A percentile compares a stretch with the other conserved stretches of the same genome.
phyloP scores from a whole-genome alignment of 192 early-diverging fungal genomes.

The Umbelopsis vinacea region DNA sequence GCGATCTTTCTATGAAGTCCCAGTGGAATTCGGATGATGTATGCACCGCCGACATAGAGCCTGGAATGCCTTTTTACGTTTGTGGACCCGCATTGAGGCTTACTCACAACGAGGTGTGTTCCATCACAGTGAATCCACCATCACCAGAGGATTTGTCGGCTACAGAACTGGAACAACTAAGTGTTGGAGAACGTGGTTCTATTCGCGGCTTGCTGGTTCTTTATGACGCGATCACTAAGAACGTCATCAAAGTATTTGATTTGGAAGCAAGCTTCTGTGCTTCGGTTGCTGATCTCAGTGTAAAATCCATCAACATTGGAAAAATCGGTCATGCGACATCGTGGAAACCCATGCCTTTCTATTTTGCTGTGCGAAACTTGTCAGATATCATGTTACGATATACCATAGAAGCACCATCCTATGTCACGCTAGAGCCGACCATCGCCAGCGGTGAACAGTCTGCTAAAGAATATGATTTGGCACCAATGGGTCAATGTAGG shows the following conservation, averaged over 20 bases:
- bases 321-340: conserved; percentile 79
- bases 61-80: not conserved
- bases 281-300: conserved; percentile 59
- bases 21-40: conserved; percentile 40
- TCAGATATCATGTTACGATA: conserved; percentile 68
- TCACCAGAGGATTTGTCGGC: conserved; percentile 44
- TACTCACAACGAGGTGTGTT: conserved; percentile 49
- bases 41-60: not conserved
- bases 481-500: conserved; percentile 3
- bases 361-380: conserved; percentile 66
- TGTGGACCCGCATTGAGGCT: conserved; percentile 52
- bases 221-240: conserved; percentile 51
- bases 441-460: conserved; percentile 50
- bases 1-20: conserved; percentile 47
- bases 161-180: conserved; percentile 41
- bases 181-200: conserved; percentile 57
- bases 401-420: conserved; percentile 51
- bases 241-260: conserved; percentile 64
- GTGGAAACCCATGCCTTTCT: conserved; percentile 64
- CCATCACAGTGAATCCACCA: conserved; percentile 57
- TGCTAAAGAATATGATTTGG: conserved; percentile 28
- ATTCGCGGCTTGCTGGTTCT: conserved; percentile 65
- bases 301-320: conserved; percentile 66
- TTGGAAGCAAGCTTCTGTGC: conserved; percentile 63
- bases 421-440: conserved; percentile 36